phyloP scores from a whole-genome alignment of 495 filamentous ascomycete species.

The Delitschia confertaspora region DNA sequence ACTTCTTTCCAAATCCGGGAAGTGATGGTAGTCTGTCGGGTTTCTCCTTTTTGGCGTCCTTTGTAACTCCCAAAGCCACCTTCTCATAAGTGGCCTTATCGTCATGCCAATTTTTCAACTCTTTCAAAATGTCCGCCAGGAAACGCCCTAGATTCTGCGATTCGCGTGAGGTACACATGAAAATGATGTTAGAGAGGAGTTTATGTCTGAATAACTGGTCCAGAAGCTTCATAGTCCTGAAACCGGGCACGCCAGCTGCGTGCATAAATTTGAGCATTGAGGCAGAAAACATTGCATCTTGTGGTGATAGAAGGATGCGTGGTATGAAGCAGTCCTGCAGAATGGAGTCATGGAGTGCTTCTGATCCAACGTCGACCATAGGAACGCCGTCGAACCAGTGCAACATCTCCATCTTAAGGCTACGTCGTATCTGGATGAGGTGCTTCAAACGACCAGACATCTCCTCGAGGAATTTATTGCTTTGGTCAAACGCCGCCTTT shows the following conservation, averaged over 20 bases:
- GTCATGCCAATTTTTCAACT: constrained; percentile 75
- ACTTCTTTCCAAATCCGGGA: constrained; percentile 57
- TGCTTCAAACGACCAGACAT: constrained; percentile 58
- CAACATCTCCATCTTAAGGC: constrained; percentile 67
- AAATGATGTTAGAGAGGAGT: constrained; percentile 68
- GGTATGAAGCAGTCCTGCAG: constrained; percentile 88
- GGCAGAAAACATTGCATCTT: constrained; percentile 81
- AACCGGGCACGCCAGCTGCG: constrained; percentile 68
- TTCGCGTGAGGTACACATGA: constrained; percentile 78
- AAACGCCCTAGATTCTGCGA: constrained; percentile 86
- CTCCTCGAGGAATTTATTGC: constrained; percentile 58
- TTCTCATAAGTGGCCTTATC: constrained; percentile 68
- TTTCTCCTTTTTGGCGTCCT: constrained; percentile 30
- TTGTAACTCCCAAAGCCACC: constrained; percentile 59
- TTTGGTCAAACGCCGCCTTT: constrained; percentile 49
- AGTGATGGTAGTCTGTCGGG: constrained; percentile 36
- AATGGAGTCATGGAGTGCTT: constrained; percentile 62
- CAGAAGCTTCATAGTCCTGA: constrained; percentile 76
- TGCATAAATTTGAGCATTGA: constrained; percentile 80
- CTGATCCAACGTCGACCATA: constrained; percentile 49
- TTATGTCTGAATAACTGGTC: constrained; percentile 77
- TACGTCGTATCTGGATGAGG: constrained; percentile 52
- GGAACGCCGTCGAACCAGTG: constrained; percentile 57
- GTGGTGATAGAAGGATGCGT: constrained; percentile 68
- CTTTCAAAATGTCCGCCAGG: constrained; percentile 66